Evolutionary conservation across 352 stramenopile species (phyloP).

Genomic region (Phytophthora quininea): DNA sequence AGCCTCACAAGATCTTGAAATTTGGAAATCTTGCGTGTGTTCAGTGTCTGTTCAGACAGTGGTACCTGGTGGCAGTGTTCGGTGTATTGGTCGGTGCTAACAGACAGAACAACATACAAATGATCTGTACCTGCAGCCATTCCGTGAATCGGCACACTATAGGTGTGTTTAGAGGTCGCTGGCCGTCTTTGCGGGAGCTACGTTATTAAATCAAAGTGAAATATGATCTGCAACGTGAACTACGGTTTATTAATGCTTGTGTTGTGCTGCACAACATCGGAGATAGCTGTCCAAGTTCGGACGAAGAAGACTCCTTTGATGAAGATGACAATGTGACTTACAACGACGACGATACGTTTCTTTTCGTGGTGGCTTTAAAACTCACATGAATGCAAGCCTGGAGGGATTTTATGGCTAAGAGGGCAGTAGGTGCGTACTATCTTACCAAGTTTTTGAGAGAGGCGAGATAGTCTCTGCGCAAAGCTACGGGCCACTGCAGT

Average conservation of each 20-base stretch:
- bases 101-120: background rate
- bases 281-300: background rate
- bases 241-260: background rate
- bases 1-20: background rate
- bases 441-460: background rate
- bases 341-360: background rate
- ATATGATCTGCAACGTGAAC: background rate
- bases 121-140: background rate
- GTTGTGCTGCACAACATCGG: background rate
- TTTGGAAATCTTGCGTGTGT: background rate
- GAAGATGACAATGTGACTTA: background rate
- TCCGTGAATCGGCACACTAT: background rate
- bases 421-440: background rate
- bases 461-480: too few species aligned
- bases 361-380: background rate
- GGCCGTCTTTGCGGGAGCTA: background rate
- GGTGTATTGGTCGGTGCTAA: background rate
- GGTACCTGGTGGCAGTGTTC: background rate
- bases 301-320: background rate
- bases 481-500: background rate
- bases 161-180: background rate
- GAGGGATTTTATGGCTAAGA: background rate
- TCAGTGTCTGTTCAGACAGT: background rate
- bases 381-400: background rate
- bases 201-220: background rate